Conservation (phyloP, 371 early-diverging fungal genomes). For the Mucor lusitanicus region DNA sequence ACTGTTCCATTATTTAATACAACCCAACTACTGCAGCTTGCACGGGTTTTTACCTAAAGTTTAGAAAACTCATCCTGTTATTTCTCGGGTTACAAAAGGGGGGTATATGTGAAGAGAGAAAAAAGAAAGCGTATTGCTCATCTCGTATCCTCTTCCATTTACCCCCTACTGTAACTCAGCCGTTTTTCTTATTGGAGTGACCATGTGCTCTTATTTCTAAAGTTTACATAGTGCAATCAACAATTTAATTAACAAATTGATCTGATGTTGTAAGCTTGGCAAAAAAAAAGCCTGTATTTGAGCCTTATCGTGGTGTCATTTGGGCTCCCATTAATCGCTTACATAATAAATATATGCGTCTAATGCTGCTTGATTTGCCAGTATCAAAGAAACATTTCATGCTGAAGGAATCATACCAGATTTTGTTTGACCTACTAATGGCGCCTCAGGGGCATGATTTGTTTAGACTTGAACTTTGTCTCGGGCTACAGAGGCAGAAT, state of each 20-base stretch:
- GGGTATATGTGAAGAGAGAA: neutral
- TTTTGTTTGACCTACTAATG: too few relatives aligned
- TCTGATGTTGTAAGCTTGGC: neutral
- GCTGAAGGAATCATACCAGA: too few relatives aligned
- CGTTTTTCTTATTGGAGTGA: neutral
- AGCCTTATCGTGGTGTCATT: neutral
- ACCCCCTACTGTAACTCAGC: constrained; percentile 1
- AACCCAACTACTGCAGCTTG: neutral
- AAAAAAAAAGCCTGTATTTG: neutral
- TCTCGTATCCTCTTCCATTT: neutral
- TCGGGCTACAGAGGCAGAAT: too few relatives aligned
- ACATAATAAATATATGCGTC: neutral
- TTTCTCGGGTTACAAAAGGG: neutral
- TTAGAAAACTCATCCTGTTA: constrained; percentile 34
- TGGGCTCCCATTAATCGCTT: neutral
- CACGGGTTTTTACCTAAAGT: constrained; percentile 28
- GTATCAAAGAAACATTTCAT: too few relatives aligned
- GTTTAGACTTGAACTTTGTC: too few relatives aligned
- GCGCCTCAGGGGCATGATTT: too few relatives aligned
- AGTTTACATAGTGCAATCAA: neutral
- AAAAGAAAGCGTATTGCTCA: neutral
- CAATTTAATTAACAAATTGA: neutral
- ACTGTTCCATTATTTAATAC: neutral
- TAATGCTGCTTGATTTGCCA: neutral
- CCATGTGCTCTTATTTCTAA: neutral